Evolutionary conservation across 2,329 filamentous ascomycete genomes (phyloP).

Genomic region (Sarocladium brachiariae): DNA sequence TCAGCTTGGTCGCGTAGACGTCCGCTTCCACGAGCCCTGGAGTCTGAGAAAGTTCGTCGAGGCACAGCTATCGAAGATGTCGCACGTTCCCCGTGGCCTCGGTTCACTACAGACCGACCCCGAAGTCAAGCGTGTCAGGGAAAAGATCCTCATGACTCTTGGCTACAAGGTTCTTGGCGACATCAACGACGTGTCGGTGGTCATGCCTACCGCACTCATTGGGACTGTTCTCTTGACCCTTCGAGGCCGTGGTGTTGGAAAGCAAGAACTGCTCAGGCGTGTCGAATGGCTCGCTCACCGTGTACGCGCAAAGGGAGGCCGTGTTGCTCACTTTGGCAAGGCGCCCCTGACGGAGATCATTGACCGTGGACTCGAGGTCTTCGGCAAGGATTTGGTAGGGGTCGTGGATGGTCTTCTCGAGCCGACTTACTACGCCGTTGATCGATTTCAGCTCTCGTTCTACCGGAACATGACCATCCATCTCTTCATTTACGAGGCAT

Average conservation of each 20-base stretch:
- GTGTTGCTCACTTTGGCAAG: conserved; percentile 87
- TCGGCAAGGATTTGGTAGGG: conserved; percentile 84
- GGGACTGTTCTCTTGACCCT: conserved; percentile 89
- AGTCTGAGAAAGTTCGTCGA: conserved; percentile 76
- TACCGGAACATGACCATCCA: conserved; percentile 99
- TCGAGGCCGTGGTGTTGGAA: conserved; percentile 84
- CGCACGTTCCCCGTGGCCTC: conserved; percentile 33
- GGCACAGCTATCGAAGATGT: conserved; percentile 58
- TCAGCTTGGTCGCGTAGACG: conserved; percentile 84
- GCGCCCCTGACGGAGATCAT: conserved; percentile 75
- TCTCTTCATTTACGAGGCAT: conserved; percentile 86
- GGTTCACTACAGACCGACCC: conserved; percentile 40
- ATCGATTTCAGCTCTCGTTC: conserved; percentile 94
- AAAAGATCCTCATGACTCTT: conserved; percentile 74
- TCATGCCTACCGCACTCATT: conserved; percentile 96
- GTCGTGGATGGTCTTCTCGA: conserved; percentile 73
- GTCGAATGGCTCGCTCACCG: conserved; percentile 85
- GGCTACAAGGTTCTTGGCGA: conserved; percentile 90
- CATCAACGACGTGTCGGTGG: conserved; percentile 92
- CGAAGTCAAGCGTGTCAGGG: conserved; percentile 47
- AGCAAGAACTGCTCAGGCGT: conserved; percentile 73
- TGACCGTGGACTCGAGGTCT: conserved; percentile 81
- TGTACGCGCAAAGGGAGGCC: conserved; percentile 77
- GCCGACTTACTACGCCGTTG: conserved; percentile 89
- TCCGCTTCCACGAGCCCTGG: conserved; percentile 96